Conservation (phyloP, 305 asterid genomes). For the Salvia sclarea region DNA sequence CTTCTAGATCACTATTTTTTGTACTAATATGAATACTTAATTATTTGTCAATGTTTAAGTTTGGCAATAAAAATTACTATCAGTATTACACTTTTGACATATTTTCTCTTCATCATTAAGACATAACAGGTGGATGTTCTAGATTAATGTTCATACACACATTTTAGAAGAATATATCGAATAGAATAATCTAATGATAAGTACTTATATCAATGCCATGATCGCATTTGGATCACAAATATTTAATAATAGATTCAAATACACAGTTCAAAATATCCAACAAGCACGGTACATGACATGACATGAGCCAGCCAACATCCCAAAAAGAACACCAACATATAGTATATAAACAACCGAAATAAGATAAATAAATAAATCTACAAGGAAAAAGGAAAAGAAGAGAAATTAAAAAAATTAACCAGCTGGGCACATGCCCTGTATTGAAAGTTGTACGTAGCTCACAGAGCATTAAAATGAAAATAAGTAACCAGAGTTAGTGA, state of each 20-base stretch:
- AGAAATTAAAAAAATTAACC: neutral
- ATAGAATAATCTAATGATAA: neutral
- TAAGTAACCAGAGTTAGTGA: slow-evolving; percentile 12
- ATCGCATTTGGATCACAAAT: neutral
- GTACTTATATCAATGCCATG: neutral
- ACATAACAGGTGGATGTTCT: too few species aligned
- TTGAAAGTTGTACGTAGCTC: slow-evolving; percentile 30
- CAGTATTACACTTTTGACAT: too few species aligned
- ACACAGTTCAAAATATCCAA: too few species aligned
- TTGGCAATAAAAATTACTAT: too few species aligned
- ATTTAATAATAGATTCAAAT: neutral
- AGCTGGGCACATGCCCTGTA: slow-evolving; percentile 30
- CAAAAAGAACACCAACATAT: too few species aligned
- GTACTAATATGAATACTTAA: too few species aligned
- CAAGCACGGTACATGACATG: too few species aligned
- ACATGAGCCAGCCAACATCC: too few species aligned
- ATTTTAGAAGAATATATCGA: neutral
- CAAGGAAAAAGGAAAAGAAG: neutral
- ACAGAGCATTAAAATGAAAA: slow-evolving; percentile 28
- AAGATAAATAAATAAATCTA: neutral
- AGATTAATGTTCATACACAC: too few species aligned
- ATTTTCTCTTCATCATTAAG: too few species aligned
- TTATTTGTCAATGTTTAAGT: too few species aligned
- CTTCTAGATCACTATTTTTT: neutral
- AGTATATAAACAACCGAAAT: too few species aligned